These are phyloP conservation scores for Herpomyces periplanetae DNA, from an alignment of 2,329 filamentous ascomycete genomes.

Conservation along the genomic window DNA sequence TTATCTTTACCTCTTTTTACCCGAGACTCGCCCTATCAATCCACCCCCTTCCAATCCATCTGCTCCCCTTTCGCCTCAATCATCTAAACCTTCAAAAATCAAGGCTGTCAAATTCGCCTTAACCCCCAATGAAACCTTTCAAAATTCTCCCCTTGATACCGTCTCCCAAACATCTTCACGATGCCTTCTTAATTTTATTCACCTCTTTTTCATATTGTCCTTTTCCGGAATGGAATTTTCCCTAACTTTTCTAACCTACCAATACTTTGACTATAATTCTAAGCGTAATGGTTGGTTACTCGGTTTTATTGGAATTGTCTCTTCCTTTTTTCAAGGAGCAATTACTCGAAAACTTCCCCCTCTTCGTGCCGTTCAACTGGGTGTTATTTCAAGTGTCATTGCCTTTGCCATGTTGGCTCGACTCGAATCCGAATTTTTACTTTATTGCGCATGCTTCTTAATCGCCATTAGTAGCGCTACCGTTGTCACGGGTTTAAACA, in stretches of 20 bases:
- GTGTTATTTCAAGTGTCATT: conserved; percentile 30
- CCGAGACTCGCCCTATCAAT: conserved; percentile 32
- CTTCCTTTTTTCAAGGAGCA: conserved; percentile 69
- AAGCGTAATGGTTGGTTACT: conserved; percentile 47
- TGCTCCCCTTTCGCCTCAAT: conserved; percentile 4
- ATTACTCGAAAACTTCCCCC: conserved; percentile 53
- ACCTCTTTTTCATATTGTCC: conserved; percentile 70
- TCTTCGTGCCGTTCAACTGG: conserved; percentile 34
- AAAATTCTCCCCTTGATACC: no score
- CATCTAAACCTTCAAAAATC: conserved; percentile 3
- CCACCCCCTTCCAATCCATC: not conserved
- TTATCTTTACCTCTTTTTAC: conserved; percentile 47
- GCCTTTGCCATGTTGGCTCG: conserved; percentile 43
- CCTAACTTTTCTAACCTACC: conserved; percentile 83
- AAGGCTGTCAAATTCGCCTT: no score
- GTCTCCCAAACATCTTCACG: conserved; percentile 71
- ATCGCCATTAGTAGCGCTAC: conserved; percentile 70
- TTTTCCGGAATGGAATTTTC: conserved; percentile 97
- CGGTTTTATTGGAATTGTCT: conserved; percentile 61
- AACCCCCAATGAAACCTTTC: no score
- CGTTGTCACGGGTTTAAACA: conserved; percentile 71
- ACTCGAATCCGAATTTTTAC: conserved; percentile 20
- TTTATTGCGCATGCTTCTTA: conserved; percentile 47
- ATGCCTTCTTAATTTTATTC: conserved; percentile 36
- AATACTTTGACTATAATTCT: conserved; percentile 47